Percentiles rank a stretch among this genome's conserved stretches.
Conservation (phyloP, 1,284 basidiomycete species). For the Sporisorium exsertum region DNA sequence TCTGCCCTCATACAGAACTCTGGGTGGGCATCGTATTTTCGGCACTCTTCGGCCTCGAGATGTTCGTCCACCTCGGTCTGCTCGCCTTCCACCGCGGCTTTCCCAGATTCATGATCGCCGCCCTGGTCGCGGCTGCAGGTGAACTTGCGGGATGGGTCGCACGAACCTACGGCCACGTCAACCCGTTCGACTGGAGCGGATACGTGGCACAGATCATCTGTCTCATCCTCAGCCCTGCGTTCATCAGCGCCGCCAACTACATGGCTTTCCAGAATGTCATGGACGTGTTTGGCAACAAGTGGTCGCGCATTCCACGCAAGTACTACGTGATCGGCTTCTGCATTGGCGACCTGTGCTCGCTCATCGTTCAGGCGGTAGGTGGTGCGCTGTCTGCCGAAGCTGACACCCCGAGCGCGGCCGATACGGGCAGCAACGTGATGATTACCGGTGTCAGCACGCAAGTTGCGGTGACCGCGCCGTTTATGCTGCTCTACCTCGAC, state of each 20-base stretch:
- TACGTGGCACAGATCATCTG: constrained; percentile 53
- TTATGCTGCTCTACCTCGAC: constrained; percentile 41
- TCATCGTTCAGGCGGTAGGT: constrained; percentile 45
- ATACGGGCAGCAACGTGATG: constrained; percentile 36
- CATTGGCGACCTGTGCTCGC: constrained; percentile 39
- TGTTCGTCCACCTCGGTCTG: constrained; percentile 28
- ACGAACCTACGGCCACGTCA: constrained; percentile 20
- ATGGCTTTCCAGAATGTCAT: constrained; percentile 44
- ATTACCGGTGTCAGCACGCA: constrained; percentile 49
- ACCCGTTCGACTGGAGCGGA: constrained; percentile 42
- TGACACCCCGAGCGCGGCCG: constrained; percentile 9
- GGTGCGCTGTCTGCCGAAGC: constrained; percentile 42
- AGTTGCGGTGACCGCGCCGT: constrained; percentile 45
- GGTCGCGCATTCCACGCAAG: constrained; percentile 46
- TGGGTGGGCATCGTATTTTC: constrained; percentile 47
- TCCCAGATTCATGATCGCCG: constrained; percentile 42
- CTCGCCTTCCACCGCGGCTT: constrained; percentile 28
- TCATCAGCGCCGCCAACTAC: constrained; percentile 53
- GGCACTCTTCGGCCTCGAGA: constrained; percentile 26
- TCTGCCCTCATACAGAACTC: constrained; percentile 15
- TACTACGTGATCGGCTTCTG: constrained; percentile 46
- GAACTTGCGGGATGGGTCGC: constrained; percentile 47
- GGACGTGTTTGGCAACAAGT: constrained; percentile 46
- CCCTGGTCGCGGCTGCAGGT: constrained; percentile 33
- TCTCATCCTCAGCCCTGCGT: constrained; percentile 50